A percentile compares a stretch with the other conserved stretches of the same genome.
Conservation (phyloP, 2,329 filamentous ascomycete genomes). For the Cladosporium sp. region DNA sequence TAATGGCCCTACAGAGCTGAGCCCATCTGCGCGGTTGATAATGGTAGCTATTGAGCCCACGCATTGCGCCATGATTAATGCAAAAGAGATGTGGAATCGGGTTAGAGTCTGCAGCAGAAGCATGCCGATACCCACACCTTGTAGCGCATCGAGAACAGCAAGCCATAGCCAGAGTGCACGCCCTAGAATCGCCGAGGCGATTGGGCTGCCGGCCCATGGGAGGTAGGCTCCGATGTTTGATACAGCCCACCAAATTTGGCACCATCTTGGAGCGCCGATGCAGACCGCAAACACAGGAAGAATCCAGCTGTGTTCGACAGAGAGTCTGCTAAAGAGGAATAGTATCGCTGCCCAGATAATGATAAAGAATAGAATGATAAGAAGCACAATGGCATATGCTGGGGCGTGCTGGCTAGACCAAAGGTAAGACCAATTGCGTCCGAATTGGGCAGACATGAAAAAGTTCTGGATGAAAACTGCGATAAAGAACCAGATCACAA, state of each 20-base stretch:
- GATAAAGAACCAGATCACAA: constrained; percentile 64
- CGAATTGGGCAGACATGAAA: constrained; percentile 62
- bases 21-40: constrained; percentile 55
- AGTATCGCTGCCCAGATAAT: constrained; percentile 54
- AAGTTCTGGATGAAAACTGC: constrained; percentile 63
- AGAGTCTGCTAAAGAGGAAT: constrained; percentile 50
- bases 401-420: constrained; percentile 56
- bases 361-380: constrained; percentile 54
- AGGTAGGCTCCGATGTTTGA: constrained; percentile 58
- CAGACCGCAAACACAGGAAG: constrained; percentile 64
- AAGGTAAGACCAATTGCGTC: constrained; percentile 63
- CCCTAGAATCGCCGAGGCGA: constrained; percentile 53
- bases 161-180: constrained; percentile 64
- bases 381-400: constrained; percentile 54
- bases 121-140: constrained; percentile 66
- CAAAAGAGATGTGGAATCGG: constrained; percentile 60
- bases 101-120: constrained; percentile 60
- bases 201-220: constrained; percentile 58
- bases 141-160: constrained; percentile 60
- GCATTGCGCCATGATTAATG: constrained; percentile 58
- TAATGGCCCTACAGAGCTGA: constrained; percentile 58
- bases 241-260: constrained; percentile 63
- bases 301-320: constrained; percentile 61
- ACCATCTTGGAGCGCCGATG: constrained; percentile 62
- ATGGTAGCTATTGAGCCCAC: constrained; percentile 61